These are phyloP conservation scores for Agaricales sp. DNA, from an alignment of 1,284 basidiomycete species.

Conservation along the genomic window DNA sequence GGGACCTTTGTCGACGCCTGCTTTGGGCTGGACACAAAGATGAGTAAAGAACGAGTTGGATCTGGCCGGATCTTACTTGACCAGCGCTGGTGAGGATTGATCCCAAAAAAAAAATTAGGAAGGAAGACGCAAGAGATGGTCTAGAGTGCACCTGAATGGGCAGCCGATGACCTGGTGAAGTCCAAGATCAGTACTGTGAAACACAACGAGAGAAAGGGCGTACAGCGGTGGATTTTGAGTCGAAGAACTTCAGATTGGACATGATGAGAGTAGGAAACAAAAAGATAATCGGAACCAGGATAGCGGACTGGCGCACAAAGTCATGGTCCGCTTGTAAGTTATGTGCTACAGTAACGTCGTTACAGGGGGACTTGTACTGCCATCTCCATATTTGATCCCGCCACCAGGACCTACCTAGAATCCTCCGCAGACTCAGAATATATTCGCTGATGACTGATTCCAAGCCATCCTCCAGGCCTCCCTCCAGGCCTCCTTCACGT, in stretches of 20 bases:
- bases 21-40: constrained; percentile 36
- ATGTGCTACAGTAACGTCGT: too few species aligned
- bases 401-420: too few species aligned
- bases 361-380: too few species aligned
- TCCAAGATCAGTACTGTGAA: constrained; percentile 2
- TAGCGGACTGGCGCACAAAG: too few species aligned
- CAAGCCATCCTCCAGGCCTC: background rate
- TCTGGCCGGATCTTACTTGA: constrained; percentile 16
- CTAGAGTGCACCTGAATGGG: constrained; percentile 31
- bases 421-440: background rate
- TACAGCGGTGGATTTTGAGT: constrained; percentile 64
- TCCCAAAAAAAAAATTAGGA: background rate
- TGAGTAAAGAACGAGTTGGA: constrained; percentile 3
- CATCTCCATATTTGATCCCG: too few species aligned
- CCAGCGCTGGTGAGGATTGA: constrained; percentile 22
- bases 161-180: constrained; percentile 32
- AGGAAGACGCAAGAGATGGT: constrained; percentile 1
- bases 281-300: constrained; percentile 1
- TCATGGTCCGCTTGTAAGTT: too few species aligned
- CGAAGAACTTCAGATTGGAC: constrained; percentile 38
- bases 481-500: background rate
- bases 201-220: constrained; percentile 17
- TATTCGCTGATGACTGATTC: background rate
- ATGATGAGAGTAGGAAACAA: background rate
- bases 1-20: constrained; percentile 88